These are phyloP conservation scores for Sanghuangporus baumii DNA, from an alignment of 1,284 basidiomycete genomes.

Conservation along the genomic window DNA sequence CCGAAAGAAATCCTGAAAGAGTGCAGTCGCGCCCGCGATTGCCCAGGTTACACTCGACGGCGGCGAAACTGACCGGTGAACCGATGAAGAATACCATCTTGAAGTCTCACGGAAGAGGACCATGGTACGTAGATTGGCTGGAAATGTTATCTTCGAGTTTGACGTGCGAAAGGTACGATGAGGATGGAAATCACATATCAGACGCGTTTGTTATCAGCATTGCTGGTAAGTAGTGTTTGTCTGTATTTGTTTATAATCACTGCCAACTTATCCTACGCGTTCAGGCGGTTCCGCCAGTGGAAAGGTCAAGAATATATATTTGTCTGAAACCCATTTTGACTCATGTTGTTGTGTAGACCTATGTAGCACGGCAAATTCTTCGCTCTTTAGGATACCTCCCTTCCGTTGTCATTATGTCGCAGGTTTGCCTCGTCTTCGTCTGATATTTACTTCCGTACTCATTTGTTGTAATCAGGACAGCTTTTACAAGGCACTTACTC, in stretches of 20 bases:
- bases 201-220: constrained; percentile 92
- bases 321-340: background rate
- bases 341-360: constrained; percentile 50
- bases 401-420: constrained; percentile 84
- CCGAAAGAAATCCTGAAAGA: constrained; percentile 1
- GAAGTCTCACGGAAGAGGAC: constrained; percentile 75
- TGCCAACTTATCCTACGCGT: constrained; percentile 7
- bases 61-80: constrained; percentile 4
- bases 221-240: constrained; percentile 54
- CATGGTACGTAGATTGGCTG: constrained; percentile 50
- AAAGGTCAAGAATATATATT: constrained; percentile 51
- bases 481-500: constrained; percentile 82
- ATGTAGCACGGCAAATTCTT: constrained; percentile 87
- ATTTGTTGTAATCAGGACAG: constrained; percentile 58
- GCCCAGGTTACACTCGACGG: background rate
- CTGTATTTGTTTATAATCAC: constrained; percentile 1
- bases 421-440: constrained; percentile 37
- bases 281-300: constrained; percentile 88
- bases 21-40: constrained; percentile 1
- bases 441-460: background rate
- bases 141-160: background rate
- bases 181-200: constrained; percentile 60
- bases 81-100: constrained; percentile 71
- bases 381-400: constrained; percentile 79
- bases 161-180: constrained; percentile 54